Evolutionary conservation across 345 rosid genomes (phyloP), one percentile per base, ranked within the genome.

Genomic region (Eucalyptus pauciflora): DNA sequence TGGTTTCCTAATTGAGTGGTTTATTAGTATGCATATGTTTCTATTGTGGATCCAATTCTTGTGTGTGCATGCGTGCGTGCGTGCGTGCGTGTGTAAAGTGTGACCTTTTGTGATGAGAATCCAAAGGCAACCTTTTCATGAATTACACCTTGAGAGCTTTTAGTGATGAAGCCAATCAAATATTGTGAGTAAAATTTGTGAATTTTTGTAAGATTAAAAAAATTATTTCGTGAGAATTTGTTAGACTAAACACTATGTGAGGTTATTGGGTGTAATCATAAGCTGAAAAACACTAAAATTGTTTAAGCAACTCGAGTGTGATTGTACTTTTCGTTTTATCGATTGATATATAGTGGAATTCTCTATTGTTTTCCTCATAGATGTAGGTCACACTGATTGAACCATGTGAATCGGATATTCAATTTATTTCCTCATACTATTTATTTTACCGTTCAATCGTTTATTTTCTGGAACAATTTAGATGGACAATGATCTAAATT

Each of bases 221-320:
- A 0, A 25, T 11, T 60, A 60, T 60, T 25, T 60, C 15, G 0
- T 11, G 31, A 25, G 31, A 9, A 60, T 25, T 25, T 12, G 3
- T 60, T 2, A 4, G 2, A 13, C 15, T 60, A 60, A 60, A 60
- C 7, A 12, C 0, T 60, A 2, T 62, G 0, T 29, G 4, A 62
- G 33, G 8, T 62, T 62, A 62, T 27, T 62, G n/a, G 33, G 33
- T 62, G 31, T 62, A 62, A 27, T 29, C n/a, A 6, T 2, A 6
- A 13, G 6, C 13, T 27, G 4, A 3, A 3, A 27, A 60, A 60
- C 7, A 62, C 4, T 12, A 3, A 62, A n/a, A 27, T 7, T 27
- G 7, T 27, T 27, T 27, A 1, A 27, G 31, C 13, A 60, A 27
- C 14, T 60, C 3, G 2, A 60, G 69, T 60, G 8, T 62, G 4